A percentile compares a stretch with the other conserved stretches of the same genome.
These are phyloP conservation scores for Rhodotorula toruloides DNA, from an alignment of 768 basidiomycete species.

Conservation along the genomic window DNA sequence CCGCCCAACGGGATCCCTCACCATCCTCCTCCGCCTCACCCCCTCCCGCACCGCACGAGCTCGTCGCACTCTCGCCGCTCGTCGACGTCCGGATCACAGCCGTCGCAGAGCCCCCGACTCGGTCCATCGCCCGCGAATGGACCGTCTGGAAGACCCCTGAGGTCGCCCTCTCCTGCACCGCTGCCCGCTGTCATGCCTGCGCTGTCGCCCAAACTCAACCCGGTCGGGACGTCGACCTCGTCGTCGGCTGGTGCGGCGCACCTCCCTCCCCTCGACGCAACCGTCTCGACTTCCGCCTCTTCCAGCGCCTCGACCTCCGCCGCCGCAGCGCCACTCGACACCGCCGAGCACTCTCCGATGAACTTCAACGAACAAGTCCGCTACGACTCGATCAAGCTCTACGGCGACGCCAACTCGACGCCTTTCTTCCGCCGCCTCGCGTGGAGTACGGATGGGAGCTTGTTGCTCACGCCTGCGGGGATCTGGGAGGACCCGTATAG, in stretches of 20 bases:
- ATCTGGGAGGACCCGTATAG: constrained; percentile 91
- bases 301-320: too few species aligned
- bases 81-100: not conserved
- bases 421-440: constrained; percentile 92
- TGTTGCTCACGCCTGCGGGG: constrained; percentile 91
- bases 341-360: too few species aligned
- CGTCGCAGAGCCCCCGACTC: constrained; percentile 43
- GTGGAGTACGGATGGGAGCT: constrained; percentile 89
- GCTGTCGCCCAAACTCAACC: constrained; percentile 12
- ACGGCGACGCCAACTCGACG: constrained; percentile 90
- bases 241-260: not conserved
- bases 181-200: constrained; percentile 68
- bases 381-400: constrained; percentile 70
- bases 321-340: too few species aligned
- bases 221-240: not conserved
- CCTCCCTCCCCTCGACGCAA: not conserved
- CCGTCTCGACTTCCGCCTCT: not conserved
- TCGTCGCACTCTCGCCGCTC: constrained; percentile 15
- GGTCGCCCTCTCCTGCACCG: constrained; percentile 57
- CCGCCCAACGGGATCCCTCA: constrained; percentile 25
- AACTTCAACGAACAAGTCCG: constrained; percentile 48
- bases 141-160: not conserved
- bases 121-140: constrained; percentile 41
- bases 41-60: not conserved
- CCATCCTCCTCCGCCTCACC: constrained; percentile 11